Conservation (phyloP, 345 rosid genomes). For the Lepidium sativum region DNA sequence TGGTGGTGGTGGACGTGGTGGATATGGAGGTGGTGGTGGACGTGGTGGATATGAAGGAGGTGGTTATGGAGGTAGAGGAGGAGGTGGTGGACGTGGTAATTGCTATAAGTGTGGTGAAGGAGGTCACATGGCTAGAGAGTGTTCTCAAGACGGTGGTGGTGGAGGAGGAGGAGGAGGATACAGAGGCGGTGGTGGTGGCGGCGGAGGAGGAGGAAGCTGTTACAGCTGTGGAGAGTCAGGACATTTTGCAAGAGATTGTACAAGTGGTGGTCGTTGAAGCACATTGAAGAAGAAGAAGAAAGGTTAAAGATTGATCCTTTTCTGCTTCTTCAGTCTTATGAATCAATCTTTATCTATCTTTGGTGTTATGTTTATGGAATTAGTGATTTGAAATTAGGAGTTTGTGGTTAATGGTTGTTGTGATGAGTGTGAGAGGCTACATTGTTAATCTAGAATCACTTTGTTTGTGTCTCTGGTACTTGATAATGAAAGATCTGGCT, state of each 20-base stretch:
- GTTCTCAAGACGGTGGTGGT: slow-evolving; percentile 35
- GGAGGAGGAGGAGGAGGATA: slow-evolving; percentile 39
- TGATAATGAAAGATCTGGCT: too few relatives aligned
- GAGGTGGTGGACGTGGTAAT: slow-evolving; percentile 38
- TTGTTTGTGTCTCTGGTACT: too few relatives aligned
- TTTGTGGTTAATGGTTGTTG: too few relatives aligned
- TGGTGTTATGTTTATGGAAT: too few relatives aligned
- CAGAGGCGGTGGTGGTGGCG: slow-evolving; percentile 38
- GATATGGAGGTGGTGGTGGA: slow-evolving; percentile 35
- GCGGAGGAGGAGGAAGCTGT: slow-evolving; percentile 45
- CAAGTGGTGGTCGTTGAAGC: slow-evolving; percentile 36
- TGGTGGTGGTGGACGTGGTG: slow-evolving; percentile 27
- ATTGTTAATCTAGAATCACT: too few relatives aligned
- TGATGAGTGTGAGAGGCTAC: too few relatives aligned
- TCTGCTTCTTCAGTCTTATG: too few relatives aligned
- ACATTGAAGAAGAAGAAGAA: too few relatives aligned
- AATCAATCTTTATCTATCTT: too few relatives aligned
- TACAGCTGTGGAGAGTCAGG: slow-evolving; percentile 79
- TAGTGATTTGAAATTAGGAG: too few relatives aligned
- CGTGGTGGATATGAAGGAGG: slow-evolving; percentile 22
- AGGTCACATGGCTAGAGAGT: slow-evolving; percentile 32
- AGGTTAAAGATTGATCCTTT: too few relatives aligned
- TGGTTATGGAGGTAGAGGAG: slow-evolving; percentile 30
- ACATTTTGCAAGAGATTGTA: slow-evolving; percentile 78
- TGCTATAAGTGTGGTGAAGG: slow-evolving; percentile 32